A percentile compares a stretch with the other conserved stretches of the same genome.
Evolutionary conservation across 306 rosid genomes (phyloP).

Genomic region (Alnus glutinosa): DNA sequence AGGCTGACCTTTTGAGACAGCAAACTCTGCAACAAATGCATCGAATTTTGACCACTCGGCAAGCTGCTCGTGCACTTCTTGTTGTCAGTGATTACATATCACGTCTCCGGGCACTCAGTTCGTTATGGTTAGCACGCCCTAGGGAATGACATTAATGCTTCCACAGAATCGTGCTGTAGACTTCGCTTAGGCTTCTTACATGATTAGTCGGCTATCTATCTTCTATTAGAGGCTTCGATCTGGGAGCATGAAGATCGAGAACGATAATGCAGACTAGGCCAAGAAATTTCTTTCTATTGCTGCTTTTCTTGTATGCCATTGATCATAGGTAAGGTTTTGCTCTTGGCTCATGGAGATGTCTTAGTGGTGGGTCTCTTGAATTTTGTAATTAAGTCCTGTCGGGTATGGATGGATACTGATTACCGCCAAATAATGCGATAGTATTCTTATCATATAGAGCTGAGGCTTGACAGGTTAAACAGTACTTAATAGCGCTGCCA

Average conservation of each 20-base stretch:
- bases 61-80: slow-evolving; percentile 78
- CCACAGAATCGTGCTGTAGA: background rate
- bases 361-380: background rate
- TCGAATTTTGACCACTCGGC: slow-evolving; percentile 65
- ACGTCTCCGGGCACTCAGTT: slow-evolving; percentile 79
- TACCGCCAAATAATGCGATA: background rate
- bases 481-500: background rate
- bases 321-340: background rate
- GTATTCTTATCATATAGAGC: background rate
- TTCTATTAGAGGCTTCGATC: background rate
- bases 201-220: background rate
- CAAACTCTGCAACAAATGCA: slow-evolving; percentile 81
- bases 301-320: background rate
- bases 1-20: slow-evolving; percentile 91
- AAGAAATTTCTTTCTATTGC: background rate
- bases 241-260: slow-evolving; percentile 2
- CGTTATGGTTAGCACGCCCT: slow-evolving; percentile 86
- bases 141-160: slow-evolving; percentile 30
- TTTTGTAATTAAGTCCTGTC: background rate
- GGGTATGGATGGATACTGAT: background rate
- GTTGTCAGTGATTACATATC: slow-evolving; percentile 64
- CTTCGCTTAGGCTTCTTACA: background rate
- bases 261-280: background rate
- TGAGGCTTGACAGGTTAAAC: background rate
- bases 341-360: background rate